Evolutionary conservation across 2,329 filamentous ascomycete genomes (phyloP), one percentile per base, ranked within the genome.

Genomic region (Waltergamsia citrina): DNA sequence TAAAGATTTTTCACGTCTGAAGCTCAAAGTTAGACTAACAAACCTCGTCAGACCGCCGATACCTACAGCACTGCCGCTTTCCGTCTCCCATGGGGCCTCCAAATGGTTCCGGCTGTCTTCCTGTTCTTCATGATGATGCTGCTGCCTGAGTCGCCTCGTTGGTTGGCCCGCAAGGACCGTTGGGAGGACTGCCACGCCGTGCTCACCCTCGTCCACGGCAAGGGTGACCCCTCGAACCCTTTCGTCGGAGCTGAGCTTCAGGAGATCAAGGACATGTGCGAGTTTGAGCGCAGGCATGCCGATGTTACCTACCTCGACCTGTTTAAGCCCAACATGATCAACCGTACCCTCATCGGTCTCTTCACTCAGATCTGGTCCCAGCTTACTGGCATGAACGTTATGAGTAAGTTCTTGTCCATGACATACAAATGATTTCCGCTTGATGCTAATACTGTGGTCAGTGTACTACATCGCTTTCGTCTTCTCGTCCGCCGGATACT

Each of bases 231-330:
- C 2, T 65, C 76, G 46, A 71, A 71, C 26, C 71, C 74, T 0
- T 81, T 83, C 43, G 84, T 90, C 8, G 57, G 57, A 8, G 69
- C 63, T 20, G 85, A 92, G 52, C 61, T 83, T 51, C 61, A 74
- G 15, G 82, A 88, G 43, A 90, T 92, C 50, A 71, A 74, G 42
- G 74, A 81, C 25, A 79, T 78, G 54, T 73, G 81, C 45, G 78
- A 85, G 33, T 82, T 88, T 41, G 84, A 92, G 55, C 69, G 74
- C 14, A 61, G 67, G 18, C 81, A 85, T 50, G 62, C 74, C 11
- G 69, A 86, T 42, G 79, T 84, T 15, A 74, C 73, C 7, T 85
- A 83, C 50, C 44, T 78, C 3, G 82, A 90, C 49, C 69, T 92
- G 1, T 71, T 92, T 58, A 72, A 69, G 43, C 81, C 82, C 74